A percentile compares a stretch with the other conserved stretches of the same genome.
Conservation (phyloP, 345 rosid genomes). For the Lepidium didymum region DNA sequence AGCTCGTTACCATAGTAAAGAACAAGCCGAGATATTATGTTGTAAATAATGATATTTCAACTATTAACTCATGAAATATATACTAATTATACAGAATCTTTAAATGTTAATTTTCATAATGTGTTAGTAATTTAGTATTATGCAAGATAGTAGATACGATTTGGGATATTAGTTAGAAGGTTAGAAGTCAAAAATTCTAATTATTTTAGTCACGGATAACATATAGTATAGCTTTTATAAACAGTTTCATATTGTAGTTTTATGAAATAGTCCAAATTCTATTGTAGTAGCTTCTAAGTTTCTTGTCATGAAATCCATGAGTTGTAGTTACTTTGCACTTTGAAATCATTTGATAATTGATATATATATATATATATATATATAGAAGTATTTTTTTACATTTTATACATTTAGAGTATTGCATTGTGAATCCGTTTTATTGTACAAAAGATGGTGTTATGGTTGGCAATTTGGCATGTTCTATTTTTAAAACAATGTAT, state of each 20-base stretch:
- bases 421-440: too few species aligned
- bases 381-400: not conserved
- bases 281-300: constrained; percentile 22
- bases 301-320: not conserved
- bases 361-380: too few species aligned
- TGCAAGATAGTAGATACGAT: not conserved
- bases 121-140: not conserved
- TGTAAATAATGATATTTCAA: too few species aligned
- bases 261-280: not conserved
- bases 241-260: constrained; percentile 9
- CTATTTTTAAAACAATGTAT: too few species aligned
- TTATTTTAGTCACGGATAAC: not conserved
- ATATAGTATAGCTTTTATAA: not conserved
- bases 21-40: too few species aligned
- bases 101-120: not conserved
- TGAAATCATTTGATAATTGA: constrained; percentile 14
- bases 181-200: not conserved
- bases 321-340: too few species aligned
- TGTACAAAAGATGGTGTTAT: too few species aligned
- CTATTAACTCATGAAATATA: not conserved
- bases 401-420: too few species aligned
- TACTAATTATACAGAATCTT: not conserved
- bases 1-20: too few species aligned
- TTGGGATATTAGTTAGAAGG: not conserved
- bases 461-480: too few species aligned